Percentiles rank a stretch among this genome's conserved stretches.
These are phyloP conservation scores for Dendrobium catenatum DNA, from an alignment of 106 monocot species.

Conservation along the genomic window DNA sequence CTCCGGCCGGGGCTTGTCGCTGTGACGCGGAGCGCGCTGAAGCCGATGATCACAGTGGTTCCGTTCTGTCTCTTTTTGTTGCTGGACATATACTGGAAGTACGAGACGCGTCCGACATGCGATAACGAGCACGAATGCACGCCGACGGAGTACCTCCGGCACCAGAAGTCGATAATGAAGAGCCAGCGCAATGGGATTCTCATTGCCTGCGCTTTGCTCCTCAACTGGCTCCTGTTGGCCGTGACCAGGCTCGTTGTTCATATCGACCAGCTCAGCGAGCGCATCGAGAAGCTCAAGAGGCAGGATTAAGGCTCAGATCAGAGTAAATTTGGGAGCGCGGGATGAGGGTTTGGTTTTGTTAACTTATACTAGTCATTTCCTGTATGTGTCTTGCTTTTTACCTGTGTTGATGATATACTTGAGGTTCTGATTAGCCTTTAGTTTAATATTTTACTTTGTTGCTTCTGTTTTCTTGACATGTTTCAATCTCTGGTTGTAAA, in stretches of 20 bases:
- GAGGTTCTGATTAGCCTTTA: not conserved
- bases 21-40: constrained; percentile 54
- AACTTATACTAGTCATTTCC: not conserved
- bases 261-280: constrained; percentile 39
- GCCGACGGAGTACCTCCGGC: constrained; percentile 54
- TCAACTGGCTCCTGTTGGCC: constrained; percentile 76
- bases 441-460: not conserved
- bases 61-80: constrained; percentile 79
- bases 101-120: constrained; percentile 65
- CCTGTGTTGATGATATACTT: not conserved
- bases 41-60: constrained; percentile 62
- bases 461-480: not conserved
- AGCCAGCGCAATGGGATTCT: constrained; percentile 77
- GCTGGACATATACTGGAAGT: constrained; percentile 90
- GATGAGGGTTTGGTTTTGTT: not conserved
- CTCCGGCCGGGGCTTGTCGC: constrained; percentile 54
- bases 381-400: not conserved
- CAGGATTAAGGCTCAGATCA: constrained; percentile 15
- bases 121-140: constrained; percentile 56
- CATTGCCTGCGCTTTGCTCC: constrained; percentile 53
- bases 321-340: not conserved
- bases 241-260: constrained; percentile 45
- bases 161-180: constrained; percentile 78
- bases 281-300: constrained; percentile 55
- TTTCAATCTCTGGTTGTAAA: not conserved